These are phyloP conservation scores for Mycena polygramma DNA, from an alignment of 768 basidiomycete genomes.

Conservation along the genomic window DNA sequence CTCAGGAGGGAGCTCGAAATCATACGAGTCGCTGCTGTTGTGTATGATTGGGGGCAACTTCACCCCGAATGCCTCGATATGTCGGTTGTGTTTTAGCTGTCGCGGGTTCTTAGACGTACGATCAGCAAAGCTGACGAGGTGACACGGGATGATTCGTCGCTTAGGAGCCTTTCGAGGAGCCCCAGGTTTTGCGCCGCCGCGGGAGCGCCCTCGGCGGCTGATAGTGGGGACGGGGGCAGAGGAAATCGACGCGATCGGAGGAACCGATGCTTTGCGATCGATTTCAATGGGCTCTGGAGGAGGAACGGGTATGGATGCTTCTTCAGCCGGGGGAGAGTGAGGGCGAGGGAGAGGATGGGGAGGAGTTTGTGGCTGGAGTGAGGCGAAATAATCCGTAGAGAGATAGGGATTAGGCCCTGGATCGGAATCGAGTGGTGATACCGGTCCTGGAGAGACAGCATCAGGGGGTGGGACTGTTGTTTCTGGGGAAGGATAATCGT, in stretches of 20 bases:
- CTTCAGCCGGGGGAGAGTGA: slow-evolving; percentile 1
- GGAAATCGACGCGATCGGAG: slow-evolving; percentile 36
- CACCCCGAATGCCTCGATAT: slow-evolving; percentile 24
- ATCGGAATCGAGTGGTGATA: slow-evolving; percentile 9
- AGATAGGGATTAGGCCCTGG: background rate
- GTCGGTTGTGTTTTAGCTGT: slow-evolving; percentile 6
- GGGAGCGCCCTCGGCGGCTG: slow-evolving; percentile 22
- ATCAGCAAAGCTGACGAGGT: background rate
- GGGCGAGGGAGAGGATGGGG: background rate
- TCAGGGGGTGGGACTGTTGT: slow-evolving; percentile 15
- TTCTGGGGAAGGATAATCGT: slow-evolving; percentile 6
- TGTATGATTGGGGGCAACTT: slow-evolving; percentile 22
- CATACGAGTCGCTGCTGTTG: slow-evolving; percentile 14
- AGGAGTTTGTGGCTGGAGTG: slow-evolving; percentile 4
- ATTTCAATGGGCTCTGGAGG: slow-evolving; percentile 10
- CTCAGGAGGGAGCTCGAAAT: slow-evolving; percentile 25
- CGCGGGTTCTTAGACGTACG: slow-evolving; percentile 17
- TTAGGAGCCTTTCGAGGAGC: background rate
- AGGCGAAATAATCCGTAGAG: slow-evolving; percentile 1
- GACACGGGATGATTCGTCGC: background rate
- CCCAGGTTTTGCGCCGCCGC: slow-evolving; percentile 2
- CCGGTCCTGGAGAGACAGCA: background rate
- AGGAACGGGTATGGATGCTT: slow-evolving; percentile 10
- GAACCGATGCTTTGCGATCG: slow-evolving; percentile 23
- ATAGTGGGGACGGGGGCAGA: slow-evolving; percentile 20